A percentile compares a stretch with the other conserved stretches of the same genome.
Evolutionary conservation across 2,329 filamentous ascomycete genomes (phyloP).

Genomic region (Tolypocladium nubicola): DNA sequence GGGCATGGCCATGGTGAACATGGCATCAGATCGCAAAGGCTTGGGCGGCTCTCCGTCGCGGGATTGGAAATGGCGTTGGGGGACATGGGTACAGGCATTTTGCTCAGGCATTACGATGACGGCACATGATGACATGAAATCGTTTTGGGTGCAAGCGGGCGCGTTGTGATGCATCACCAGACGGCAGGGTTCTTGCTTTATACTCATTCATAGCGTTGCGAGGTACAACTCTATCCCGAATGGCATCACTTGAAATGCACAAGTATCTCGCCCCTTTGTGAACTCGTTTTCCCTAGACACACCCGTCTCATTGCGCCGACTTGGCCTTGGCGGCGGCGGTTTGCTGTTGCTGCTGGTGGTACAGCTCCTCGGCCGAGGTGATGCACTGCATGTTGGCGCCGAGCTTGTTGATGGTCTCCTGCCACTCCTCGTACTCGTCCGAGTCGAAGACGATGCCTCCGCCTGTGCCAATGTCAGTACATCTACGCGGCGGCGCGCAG

Average conservation of each 20-base stretch:
- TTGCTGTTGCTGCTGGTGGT: constrained; percentile 24
- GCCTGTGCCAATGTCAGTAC: constrained; percentile 26
- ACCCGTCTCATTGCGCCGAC: background rate
- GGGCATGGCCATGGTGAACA: background rate
- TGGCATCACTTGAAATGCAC: too few species aligned
- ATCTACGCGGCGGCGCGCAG: background rate
- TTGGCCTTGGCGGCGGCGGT: background rate
- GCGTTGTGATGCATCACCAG: background rate
- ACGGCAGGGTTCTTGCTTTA: background rate
- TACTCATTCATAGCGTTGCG: background rate
- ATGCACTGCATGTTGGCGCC: constrained; percentile 85
- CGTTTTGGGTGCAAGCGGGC: background rate
- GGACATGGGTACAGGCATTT: background rate
- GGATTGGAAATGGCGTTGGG: background rate
- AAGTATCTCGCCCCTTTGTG: background rate
- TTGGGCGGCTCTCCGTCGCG: background rate
- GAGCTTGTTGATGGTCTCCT: constrained; percentile 92
- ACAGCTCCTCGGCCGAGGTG: constrained; percentile 66
- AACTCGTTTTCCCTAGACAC: background rate
- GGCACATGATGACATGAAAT: background rate
- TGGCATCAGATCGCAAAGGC: background rate
- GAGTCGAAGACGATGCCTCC: constrained; percentile 94
- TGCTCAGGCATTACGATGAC: background rate
- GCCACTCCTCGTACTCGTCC: constrained; percentile 83
- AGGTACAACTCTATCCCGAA: background rate